Percentiles rank a stretch among this genome's conserved stretches.
Evolutionary conservation across 2,329 filamentous ascomycete species (phyloP).

Genomic region (Fusarium temperatum): DNA sequence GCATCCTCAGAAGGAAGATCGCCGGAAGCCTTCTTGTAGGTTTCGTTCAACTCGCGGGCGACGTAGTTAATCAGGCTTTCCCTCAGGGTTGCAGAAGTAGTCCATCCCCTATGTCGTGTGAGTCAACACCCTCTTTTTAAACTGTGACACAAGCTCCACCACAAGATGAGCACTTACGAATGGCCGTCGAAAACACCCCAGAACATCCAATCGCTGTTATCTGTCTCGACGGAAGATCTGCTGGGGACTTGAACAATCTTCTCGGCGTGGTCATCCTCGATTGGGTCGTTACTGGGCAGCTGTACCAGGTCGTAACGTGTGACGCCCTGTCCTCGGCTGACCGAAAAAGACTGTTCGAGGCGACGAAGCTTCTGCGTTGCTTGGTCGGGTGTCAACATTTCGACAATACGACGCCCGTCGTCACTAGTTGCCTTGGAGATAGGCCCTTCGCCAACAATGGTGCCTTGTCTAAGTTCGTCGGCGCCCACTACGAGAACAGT

Average conservation of each 20-base stretch:
- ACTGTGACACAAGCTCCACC: background rate
- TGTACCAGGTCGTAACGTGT: slow-evolving; percentile 95
- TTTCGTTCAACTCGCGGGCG: slow-evolving; percentile 89
- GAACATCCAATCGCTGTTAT: slow-evolving; percentile 96
- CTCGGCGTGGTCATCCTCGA: slow-evolving; percentile 97
- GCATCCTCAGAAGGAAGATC: slow-evolving; percentile 78
- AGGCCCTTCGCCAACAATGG: slow-evolving; percentile 84
- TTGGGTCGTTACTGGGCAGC: slow-evolving; percentile 94
- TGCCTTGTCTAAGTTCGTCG: slow-evolving; percentile 88
- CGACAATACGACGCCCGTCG: slow-evolving; percentile 84
- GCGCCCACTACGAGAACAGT: slow-evolving; percentile 88
- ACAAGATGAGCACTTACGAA: slow-evolving; percentile 66
- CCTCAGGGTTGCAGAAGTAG: slow-evolving; percentile 93
- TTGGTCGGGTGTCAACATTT: slow-evolving; percentile 97
- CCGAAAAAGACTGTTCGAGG: slow-evolving; percentile 90
- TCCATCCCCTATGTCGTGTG: slow-evolving; percentile 78
- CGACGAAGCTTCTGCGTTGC: slow-evolving; percentile 87
- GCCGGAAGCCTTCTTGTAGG: slow-evolving; percentile 77
- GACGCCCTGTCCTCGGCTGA: slow-evolving; percentile 89
- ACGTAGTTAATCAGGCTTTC: slow-evolving; percentile 93
- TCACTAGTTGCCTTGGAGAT: slow-evolving; percentile 89
- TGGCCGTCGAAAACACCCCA: slow-evolving; percentile 99
- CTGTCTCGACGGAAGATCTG: slow-evolving; percentile 55
- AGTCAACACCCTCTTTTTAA: background rate
- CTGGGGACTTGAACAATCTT: slow-evolving; percentile 93